Conservation (phyloP, 129 eudicot genomes). For the Centella asiatica region DNA sequence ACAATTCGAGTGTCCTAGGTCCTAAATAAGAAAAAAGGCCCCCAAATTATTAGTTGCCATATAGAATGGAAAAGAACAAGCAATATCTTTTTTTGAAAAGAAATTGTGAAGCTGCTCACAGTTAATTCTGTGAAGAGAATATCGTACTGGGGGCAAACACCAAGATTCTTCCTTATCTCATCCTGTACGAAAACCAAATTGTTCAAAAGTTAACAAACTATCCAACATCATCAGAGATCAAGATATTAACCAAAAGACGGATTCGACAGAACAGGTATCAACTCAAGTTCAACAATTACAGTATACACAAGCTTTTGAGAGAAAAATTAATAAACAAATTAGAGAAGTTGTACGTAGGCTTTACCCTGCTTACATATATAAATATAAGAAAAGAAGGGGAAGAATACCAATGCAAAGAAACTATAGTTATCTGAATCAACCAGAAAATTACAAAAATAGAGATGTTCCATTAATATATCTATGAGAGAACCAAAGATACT, state of each 20-base stretch:
- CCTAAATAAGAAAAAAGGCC: too few relatives aligned
- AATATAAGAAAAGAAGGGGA: neutral
- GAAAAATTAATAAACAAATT: too few relatives aligned
- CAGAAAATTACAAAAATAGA: too few relatives aligned
- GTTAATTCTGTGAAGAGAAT: constrained; percentile 92
- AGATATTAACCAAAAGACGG: neutral
- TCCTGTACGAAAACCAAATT: constrained; percentile 46
- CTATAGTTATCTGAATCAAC: too few relatives aligned
- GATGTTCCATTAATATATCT: too few relatives aligned
- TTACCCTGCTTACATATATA: neutral
- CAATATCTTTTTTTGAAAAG: neutral
- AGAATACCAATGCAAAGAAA: too few relatives aligned
- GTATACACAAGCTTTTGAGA: neutral
- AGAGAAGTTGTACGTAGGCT: too few relatives aligned
- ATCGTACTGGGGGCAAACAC: constrained; percentile 96
- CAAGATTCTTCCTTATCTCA: constrained; percentile 86
- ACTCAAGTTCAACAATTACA: neutral
- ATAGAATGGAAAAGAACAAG: neutral
- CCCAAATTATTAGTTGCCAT: too few relatives aligned
- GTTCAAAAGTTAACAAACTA: neutral
- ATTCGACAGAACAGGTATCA: neutral
- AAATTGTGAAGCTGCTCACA: constrained; percentile 33
- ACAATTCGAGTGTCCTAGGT: too few relatives aligned
- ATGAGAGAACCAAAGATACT: too few relatives aligned
- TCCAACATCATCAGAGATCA: neutral